Evolutionary conservation across 306 rosid species (phyloP).

Genomic region (Adenanthera pavonina): DNA sequence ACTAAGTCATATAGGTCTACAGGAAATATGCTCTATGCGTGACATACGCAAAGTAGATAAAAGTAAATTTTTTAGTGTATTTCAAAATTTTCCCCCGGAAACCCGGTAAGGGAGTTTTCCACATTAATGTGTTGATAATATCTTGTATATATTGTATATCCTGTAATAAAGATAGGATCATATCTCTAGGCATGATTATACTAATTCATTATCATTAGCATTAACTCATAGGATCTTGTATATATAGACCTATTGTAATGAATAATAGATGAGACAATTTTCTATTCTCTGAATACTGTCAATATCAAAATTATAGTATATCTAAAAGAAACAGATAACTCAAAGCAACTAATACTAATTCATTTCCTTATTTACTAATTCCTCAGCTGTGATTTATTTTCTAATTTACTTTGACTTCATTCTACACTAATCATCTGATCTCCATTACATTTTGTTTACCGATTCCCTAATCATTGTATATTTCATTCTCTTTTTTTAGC

Average conservation of each 20-base stretch:
- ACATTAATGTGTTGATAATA: background rate
- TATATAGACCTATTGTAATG: too few relatives aligned
- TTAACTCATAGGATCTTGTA: too few relatives aligned
- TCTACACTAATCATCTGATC: background rate
- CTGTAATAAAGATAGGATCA: too few relatives aligned
- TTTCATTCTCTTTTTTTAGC: background rate
- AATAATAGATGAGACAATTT: too few relatives aligned
- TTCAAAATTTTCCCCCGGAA: background rate
- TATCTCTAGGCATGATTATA: too few relatives aligned
- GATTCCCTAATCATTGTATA: background rate
- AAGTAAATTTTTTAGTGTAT: background rate
- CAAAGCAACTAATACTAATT: conserved; percentile 15
- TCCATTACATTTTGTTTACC: background rate
- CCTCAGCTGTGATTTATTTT: conserved; percentile 16
- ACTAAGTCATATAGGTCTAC: background rate
- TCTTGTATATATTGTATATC: too few relatives aligned
- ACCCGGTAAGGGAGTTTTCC: background rate
- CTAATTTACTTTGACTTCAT: conserved; percentile 25
- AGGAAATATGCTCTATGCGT: background rate
- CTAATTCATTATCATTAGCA: too few relatives aligned
- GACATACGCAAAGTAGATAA: background rate
- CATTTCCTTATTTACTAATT: background rate
- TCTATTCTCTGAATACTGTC: too few relatives aligned
- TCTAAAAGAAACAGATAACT: conserved; percentile 2
- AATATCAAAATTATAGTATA: background rate